Evolutionary conservation across 2,329 filamentous ascomycete genomes (phyloP), one percentile per base, ranked within the genome.

Genomic region (Leptosphaerulina australis): DNA sequence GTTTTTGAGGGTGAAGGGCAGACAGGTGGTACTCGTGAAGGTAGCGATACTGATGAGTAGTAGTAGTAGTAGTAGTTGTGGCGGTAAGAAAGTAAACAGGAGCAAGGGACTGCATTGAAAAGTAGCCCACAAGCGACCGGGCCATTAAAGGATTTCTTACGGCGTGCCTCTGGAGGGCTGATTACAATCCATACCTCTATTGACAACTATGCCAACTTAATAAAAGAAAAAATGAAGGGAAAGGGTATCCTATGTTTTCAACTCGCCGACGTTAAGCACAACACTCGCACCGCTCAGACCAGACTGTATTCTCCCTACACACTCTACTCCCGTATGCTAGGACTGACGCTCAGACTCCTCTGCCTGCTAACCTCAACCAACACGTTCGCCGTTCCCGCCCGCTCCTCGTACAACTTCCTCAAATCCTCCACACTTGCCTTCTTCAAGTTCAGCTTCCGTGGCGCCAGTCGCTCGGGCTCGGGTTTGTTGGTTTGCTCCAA

Each of bases 391-490:
- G 75, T 74, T 2, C 69, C 73, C 6, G 72, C 75, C 34, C 77
- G 61, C 58, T 79, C 77, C 58, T 80, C 78, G 51, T 79, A 80
- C 44, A 80, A 58, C 55, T 74, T 62, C 44, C 77, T 64, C 52
- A 80, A 55, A 61, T 80, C 76, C 35, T 79, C 77, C 4, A 80
- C 78, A 14, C 71, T 74, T 36, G 72, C 65, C 56, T 79, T 77
- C 56, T 73, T 74, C 31, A 78, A 33, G 31, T 76, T 74, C 25
- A 79, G 58, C 44, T 67, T 75, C n/a, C 55, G 58, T 3, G 44
- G 68, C 53, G 28, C 73, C 60, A 68, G 49, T 28, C 35, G 53
- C 52, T 25, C 58, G 50, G 28, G 49, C 44, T 12, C 64, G 47
- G 17, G 18, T 38, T n/a, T 49, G 29, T 61, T 10, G 8, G 50